Evolutionary conservation across 2,329 filamentous ascomycete genomes (phyloP).

Genomic region (Trichocomaceae sp.): DNA sequence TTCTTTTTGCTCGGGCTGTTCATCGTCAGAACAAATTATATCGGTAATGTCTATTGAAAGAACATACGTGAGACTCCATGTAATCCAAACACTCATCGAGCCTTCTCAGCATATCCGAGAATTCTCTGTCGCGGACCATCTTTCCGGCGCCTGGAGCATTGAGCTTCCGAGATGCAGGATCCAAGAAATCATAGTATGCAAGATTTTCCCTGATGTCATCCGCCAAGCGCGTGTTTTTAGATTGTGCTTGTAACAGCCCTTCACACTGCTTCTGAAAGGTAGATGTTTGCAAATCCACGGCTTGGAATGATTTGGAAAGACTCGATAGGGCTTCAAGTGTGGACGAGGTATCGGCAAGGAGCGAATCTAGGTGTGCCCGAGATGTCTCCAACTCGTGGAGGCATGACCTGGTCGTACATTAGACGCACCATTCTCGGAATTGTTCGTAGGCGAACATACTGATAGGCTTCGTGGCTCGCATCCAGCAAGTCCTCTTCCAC

Average conservation of each 20-base stretch:
- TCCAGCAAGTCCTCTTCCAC: conserved; percentile 65
- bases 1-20: conserved; percentile 73
- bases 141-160: conserved; percentile 87
- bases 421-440: background rate
- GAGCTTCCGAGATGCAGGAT: conserved; percentile 79
- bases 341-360: conserved; percentile 69
- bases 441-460: conserved; percentile 46
- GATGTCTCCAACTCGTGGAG: conserved; percentile 74
- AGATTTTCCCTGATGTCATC: conserved; percentile 81
- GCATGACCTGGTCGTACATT: conserved; percentile 53
- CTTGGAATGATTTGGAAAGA: conserved; percentile 77
- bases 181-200: conserved; percentile 91
- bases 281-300: conserved; percentile 85
- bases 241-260: conserved; percentile 74
- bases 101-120: conserved; percentile 79
- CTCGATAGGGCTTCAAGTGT: conserved; percentile 70
- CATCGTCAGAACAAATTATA: background rate
- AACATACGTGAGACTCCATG: conserved; percentile 73
- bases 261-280: conserved; percentile 90
- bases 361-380: conserved; percentile 70
- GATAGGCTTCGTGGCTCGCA: conserved; percentile 77
- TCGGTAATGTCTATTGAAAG: background rate
- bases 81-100: conserved; percentile 88
- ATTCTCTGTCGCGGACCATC: conserved; percentile 74
- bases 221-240: conserved; percentile 68